Evolutionary conservation across 1,284 basidiomycete genomes (phyloP).

Genomic region (Ceratobasidium sp.): DNA sequence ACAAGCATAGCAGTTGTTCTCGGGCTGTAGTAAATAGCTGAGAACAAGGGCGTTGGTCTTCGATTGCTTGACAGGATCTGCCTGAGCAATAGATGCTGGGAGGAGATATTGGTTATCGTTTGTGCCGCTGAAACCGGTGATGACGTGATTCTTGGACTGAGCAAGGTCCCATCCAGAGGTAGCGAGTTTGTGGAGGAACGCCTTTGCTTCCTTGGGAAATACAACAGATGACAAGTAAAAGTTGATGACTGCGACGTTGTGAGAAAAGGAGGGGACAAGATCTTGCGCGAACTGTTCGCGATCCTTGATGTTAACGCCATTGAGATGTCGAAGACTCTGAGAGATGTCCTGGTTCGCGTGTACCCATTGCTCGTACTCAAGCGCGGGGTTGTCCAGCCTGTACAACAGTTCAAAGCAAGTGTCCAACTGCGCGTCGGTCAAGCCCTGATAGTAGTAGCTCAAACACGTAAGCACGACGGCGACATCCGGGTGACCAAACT

Average conservation of each 20-base stretch:
- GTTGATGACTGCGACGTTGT: slow-evolving; percentile 62
- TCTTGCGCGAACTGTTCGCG: slow-evolving; percentile 55
- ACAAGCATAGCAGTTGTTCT: slow-evolving; percentile 62
- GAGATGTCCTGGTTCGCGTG: slow-evolving; percentile 53
- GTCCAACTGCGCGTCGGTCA: slow-evolving; percentile 60
- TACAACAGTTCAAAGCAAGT: slow-evolving; percentile 61
- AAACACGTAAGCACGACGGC: slow-evolving; percentile 65
- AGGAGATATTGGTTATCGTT: slow-evolving; percentile 67
- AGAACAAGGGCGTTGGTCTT: slow-evolving; percentile 68
- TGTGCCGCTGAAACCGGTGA: slow-evolving; percentile 71
- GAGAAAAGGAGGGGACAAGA: slow-evolving; percentile 58
- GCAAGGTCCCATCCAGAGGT: slow-evolving; percentile 70
- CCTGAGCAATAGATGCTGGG: slow-evolving; percentile 63
- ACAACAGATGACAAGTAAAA: slow-evolving; percentile 66
- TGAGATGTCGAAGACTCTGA: slow-evolving; percentile 54
- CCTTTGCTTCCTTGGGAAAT: slow-evolving; percentile 65
- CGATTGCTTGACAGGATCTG: slow-evolving; percentile 60
- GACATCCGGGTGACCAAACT: slow-evolving; percentile 71
- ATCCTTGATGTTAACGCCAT: slow-evolving; percentile 63
- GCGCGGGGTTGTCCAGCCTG: slow-evolving; percentile 62
- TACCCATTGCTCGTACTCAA: slow-evolving; percentile 64
- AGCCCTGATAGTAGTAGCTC: slow-evolving; percentile 67
- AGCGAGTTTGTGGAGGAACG: slow-evolving; percentile 64
- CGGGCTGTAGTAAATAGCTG: slow-evolving; percentile 60
- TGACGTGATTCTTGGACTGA: slow-evolving; percentile 56